These are phyloP conservation scores for Tuber umbilicatum DNA, from an alignment of 495 filamentous ascomycete genomes.

Conservation along the genomic window DNA sequence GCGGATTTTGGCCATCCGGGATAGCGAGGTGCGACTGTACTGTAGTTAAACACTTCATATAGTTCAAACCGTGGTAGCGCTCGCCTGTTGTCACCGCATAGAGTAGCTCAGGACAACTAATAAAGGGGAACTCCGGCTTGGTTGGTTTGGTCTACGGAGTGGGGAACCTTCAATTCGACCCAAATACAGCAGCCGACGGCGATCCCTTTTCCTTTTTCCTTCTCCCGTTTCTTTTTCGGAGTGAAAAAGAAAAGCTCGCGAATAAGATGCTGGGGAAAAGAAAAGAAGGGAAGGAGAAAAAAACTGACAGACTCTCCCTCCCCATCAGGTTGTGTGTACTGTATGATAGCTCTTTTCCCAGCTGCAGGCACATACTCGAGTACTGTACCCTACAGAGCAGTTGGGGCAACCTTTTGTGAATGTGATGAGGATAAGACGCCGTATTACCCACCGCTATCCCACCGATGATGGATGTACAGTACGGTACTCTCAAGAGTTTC, in stretches of 20 bases:
- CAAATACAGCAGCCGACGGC: neutral
- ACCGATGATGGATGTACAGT: neutral
- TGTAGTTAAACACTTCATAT: too few species aligned
- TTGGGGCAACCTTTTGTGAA: neutral
- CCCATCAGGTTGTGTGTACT: neutral
- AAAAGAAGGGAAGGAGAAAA: neutral
- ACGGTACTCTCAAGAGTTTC: neutral
- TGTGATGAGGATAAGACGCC: neutral
- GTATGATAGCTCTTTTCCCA: neutral
- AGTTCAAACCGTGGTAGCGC: neutral
- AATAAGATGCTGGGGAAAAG: neutral
- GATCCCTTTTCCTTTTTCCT: neutral
- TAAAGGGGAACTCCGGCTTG: too few species aligned
- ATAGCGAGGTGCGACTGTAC: too few species aligned
- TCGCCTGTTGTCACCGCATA: neutral
- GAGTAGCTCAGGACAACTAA: neutral
- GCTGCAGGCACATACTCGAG: neutral
- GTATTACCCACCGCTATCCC: neutral
- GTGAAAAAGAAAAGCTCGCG: neutral
- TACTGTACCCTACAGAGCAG: too few species aligned
- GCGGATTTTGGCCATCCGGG: too few species aligned
- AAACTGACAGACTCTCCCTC: neutral
- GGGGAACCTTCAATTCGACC: neutral
- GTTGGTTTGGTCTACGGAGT: too few species aligned
- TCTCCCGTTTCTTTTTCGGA: neutral